Base-by-base conservation (phyloP, 2,329 filamentous ascomycete species). In the Hymenoscyphus occultus region DNA sequence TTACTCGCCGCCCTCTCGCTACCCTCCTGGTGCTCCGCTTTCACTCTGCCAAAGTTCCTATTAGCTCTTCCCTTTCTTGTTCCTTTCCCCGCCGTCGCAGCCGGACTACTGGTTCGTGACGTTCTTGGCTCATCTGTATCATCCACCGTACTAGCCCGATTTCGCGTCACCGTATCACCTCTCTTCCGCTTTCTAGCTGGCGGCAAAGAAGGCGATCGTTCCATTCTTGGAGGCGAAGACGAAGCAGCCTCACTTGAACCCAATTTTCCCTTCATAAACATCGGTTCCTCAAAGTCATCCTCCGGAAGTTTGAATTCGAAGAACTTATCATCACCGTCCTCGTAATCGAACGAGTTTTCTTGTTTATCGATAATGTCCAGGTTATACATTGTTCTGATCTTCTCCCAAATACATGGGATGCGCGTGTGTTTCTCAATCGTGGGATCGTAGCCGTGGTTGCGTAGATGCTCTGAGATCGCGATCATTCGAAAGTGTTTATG, bases 401-500 rank as follows among this genome's bases (percentile, higher is more conserved):
- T 98, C 71, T 85, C 83, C 94, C 95, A 98, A 69, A 99, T 97
- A 51, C 91, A 90, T 0, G 91, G 90, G 70, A 97, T 95, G 65
- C 90, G 89, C 51, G 92, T 97, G 79, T 99, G 95, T 16, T 85
- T 84, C 71, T 87, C 81, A 70, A 86, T 71, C 73, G 90, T 83
- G 61, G 89, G 85, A 76, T 93, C 84, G 75, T 91, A 90, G 73
- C 92, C 92, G 77, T 93, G 90, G 71, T 90, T 92, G 70, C 89
- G 87, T 67, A 96, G 80, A 71, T 92, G 86, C 71, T 93, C 88
- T 56, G 90, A 90, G 65, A 97, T 92, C 9, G 92, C 88, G 68
- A 97, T 87, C 84, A 97, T 93, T 66, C 92, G 89, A 75, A 97
- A 96, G 77, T 97, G 92, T 76, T 94, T 96, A 80, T 97, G 93